phyloP scores from a whole-genome alignment of 2,329 filamentous ascomycete genomes.

The Myriosclerotinia scirpicola region DNA sequence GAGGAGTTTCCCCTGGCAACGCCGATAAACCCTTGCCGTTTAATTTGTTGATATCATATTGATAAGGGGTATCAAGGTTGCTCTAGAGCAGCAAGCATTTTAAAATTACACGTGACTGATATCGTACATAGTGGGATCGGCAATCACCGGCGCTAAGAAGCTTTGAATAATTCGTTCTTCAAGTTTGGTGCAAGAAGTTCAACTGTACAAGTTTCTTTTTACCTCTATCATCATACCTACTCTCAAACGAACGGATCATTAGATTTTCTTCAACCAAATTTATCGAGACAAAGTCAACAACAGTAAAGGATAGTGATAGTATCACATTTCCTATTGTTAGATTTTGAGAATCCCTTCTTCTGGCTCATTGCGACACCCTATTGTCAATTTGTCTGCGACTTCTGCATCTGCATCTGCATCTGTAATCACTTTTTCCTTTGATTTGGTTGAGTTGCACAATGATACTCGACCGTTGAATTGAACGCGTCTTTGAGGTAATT shows the following conservation, averaged over 20 bases:
- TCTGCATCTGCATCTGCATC: conserved; percentile 6
- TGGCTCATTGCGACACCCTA: conserved; percentile 2
- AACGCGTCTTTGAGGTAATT: conserved; percentile 28
- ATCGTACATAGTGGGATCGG: neutral
- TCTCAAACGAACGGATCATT: no score
- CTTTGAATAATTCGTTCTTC: no score
- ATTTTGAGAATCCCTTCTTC: conserved; percentile 12
- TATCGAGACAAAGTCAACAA: neutral
- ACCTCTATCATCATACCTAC: neutral
- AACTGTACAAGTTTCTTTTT: conserved; percentile 9
- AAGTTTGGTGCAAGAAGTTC: no score
- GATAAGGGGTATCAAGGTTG: neutral
- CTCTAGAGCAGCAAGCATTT: neutral
- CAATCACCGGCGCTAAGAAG: conserved; percentile 3
- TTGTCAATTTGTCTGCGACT: neutral
- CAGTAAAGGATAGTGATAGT: conserved; percentile 18
- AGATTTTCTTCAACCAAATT: neutral
- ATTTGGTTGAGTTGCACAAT: conserved; percentile 33
- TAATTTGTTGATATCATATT: neutral
- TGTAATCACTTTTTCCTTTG: conserved; percentile 24
- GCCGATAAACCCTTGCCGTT: neutral
- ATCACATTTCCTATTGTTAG: conserved; percentile 11
- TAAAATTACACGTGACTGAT: neutral
- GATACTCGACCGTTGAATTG: conserved; percentile 31
- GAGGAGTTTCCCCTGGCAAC: conserved; percentile 24